Evolutionary conservation across 2,329 filamentous ascomycete genomes (phyloP), one percentile per base, ranked within the genome.

Genomic region (Lasiodiplodia hormozganensis): DNA sequence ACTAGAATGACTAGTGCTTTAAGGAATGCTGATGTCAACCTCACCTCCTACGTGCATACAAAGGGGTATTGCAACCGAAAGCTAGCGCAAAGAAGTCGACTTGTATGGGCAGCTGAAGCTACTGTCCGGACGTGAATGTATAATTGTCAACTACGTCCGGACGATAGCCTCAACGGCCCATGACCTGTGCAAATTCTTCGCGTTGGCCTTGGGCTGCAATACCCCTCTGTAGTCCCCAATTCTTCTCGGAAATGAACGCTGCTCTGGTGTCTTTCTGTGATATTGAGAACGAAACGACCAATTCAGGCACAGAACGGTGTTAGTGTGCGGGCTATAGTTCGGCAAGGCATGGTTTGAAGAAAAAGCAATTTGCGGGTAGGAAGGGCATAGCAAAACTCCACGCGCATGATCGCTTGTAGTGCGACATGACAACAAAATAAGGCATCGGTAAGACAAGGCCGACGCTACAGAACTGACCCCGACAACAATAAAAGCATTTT

Each of bases 341-440:
- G 40, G 40, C n/a, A 43, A 7, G 14, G 4, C 18, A 43, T 43
- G 16, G 40, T 8, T 43, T 14, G 2, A n/a, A 43, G 40, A 18
- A 18, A 18, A 18, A n/a, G 40, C 40, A 43, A 43, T 8, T n/a
- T 18, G 40, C 3, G 7, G 16, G 40, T 43, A 16, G 18, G 16
- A 3, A 18, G 40, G 3, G 16, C 31, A 7, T 34, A 34, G 31
- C 31, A 34, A 34, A 10, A 34, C 16, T 43, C 14, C 2, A 43
- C 36, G 14, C 36, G 36, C 36, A 40, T 12, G 36, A 40, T 51
- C 18, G 47, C 49, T 52, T 52, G 21, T 52, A 52, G 49, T 23
- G 49, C n/a, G 49, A 52, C 23, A 52, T 52, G n/a, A 52, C 49
- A 52, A 16, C 49, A 52, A 25, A 52, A 52, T 43, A 43, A 43